Conservation (phyloP, 352 stramenopile species). For the Globisporangium paroecandrum region DNA sequence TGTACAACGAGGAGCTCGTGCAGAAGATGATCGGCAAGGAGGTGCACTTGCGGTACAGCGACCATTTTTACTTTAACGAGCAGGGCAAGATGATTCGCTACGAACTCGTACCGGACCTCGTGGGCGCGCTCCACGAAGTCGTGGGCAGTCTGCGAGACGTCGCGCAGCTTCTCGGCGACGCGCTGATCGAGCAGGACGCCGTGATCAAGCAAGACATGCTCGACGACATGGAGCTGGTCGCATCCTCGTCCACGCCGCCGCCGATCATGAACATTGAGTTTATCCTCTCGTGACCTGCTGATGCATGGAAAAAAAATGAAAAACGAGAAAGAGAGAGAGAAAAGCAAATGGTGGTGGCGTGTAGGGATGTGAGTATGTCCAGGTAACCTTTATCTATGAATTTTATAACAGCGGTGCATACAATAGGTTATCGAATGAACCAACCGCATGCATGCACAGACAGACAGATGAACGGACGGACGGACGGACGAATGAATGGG, state of each 20-base stretch:
- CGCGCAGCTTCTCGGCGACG: conserved; percentile 30
- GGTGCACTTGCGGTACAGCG: conserved; percentile 36
- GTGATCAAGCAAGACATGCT: conserved; percentile 22
- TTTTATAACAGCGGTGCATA: background rate
- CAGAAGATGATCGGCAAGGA: conserved; percentile 43
- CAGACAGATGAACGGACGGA: too few species aligned
- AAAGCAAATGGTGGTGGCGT: background rate
- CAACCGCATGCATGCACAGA: too few species aligned
- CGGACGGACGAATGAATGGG: too few species aligned
- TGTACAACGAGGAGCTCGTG: conserved; percentile 34
- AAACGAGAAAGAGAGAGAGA: too few species aligned
- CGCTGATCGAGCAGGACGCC: conserved; percentile 27
- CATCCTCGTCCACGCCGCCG: background rate
- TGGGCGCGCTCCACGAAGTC: conserved; percentile 34
- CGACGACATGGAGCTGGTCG: background rate
- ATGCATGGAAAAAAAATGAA: background rate
- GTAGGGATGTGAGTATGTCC: background rate
- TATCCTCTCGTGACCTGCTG: conserved; percentile 22
- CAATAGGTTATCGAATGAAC: background rate
- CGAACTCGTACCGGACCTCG: conserved; percentile 34
- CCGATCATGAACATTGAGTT: conserved; percentile 24
- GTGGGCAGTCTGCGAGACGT: conserved; percentile 36
- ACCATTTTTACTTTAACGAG: conserved; percentile 40
- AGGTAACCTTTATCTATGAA: background rate
- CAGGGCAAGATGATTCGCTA: conserved; percentile 27